Evolutionary conservation across 2,329 filamentous ascomycete genomes (phyloP).

Genomic region (Sordariomycetes sp.): DNA sequence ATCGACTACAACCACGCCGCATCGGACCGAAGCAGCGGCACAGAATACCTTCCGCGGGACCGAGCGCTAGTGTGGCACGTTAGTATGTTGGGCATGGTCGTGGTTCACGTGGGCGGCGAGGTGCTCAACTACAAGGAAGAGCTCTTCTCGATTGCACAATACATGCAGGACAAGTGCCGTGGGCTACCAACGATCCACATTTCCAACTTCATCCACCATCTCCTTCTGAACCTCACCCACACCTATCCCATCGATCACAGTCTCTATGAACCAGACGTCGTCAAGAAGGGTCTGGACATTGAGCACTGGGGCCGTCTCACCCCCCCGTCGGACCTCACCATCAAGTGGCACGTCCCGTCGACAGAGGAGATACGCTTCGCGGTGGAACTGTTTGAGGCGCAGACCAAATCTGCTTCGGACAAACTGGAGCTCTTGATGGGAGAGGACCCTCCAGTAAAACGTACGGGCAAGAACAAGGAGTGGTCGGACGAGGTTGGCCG

Average conservation of each 20-base stretch:
- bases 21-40: conserved; percentile 85
- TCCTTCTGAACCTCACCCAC: conserved; percentile 86
- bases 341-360: conserved; percentile 84
- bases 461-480: conserved; percentile 92
- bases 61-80: conserved; percentile 93
- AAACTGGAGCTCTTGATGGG: conserved; percentile 72
- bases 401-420: conserved; percentile 65
- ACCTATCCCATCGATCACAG: conserved; percentile 88
- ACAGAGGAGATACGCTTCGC: conserved; percentile 79
- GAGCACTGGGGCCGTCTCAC: conserved; percentile 78
- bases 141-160: conserved; percentile 80
- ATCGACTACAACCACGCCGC: conserved; percentile 96
- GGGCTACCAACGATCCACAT: conserved; percentile 92
- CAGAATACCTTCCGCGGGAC: conserved; percentile 86
- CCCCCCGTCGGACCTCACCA: conserved; percentile 63
- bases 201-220: conserved; percentile 94
- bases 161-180: conserved; percentile 93
- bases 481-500: conserved; percentile 96
- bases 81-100: conserved; percentile 94
- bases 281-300: conserved; percentile 61
- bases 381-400: conserved; percentile 76
- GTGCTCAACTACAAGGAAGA: conserved; percentile 84
- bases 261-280: conserved; percentile 70
- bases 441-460: conserved; percentile 69
- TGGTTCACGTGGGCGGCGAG: conserved; percentile 87